phyloP scores from a whole-genome alignment of 1,139 yeast species.

The Lodderomyces orthopsilosis region DNA sequence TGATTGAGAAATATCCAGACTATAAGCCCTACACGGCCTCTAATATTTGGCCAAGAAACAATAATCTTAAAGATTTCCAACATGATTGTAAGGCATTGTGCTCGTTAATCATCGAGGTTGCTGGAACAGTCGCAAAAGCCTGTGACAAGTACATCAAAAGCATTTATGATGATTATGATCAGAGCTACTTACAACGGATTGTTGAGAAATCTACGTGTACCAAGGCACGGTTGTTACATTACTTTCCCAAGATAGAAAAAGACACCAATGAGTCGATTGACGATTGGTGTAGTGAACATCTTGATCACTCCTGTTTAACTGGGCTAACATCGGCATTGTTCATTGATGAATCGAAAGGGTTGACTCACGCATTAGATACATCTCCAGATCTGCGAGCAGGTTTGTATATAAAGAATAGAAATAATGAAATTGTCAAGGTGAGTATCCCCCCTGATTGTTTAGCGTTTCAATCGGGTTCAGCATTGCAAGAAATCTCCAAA shows the following conservation, averaged over 20 bases:
- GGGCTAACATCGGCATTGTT: slow-evolving; percentile 59
- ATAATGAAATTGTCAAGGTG: slow-evolving; percentile 48
- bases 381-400: slow-evolving; percentile 50
- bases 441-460: slow-evolving; percentile 53
- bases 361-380: slow-evolving; percentile 19
- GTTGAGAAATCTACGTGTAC: slow-evolving; percentile 54
- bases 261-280: slow-evolving; percentile 17
- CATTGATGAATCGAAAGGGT: slow-evolving; percentile 36
- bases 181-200: slow-evolving; percentile 41
- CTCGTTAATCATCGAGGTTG: slow-evolving; percentile 49
- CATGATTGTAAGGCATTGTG: slow-evolving; percentile 37
- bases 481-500: slow-evolving; percentile 52
- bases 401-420: slow-evolving; percentile 50
- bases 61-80: slow-evolving; percentile 27
- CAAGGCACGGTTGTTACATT: slow-evolving; percentile 59
- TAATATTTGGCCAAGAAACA: slow-evolving; percentile 53
- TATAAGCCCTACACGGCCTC: slow-evolving; percentile 46
- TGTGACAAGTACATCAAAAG: slow-evolving; percentile 47
- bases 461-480: slow-evolving; percentile 67
- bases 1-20: slow-evolving; percentile 29
- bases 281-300: slow-evolving; percentile 66
- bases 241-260: slow-evolving; percentile 34
- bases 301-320: slow-evolving; percentile 63
- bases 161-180: slow-evolving; percentile 26
- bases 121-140: slow-evolving; percentile 49